phyloP scores from a whole-genome alignment of 225 moss, liverwort and hornwort species.

The Asterella californica region DNA sequence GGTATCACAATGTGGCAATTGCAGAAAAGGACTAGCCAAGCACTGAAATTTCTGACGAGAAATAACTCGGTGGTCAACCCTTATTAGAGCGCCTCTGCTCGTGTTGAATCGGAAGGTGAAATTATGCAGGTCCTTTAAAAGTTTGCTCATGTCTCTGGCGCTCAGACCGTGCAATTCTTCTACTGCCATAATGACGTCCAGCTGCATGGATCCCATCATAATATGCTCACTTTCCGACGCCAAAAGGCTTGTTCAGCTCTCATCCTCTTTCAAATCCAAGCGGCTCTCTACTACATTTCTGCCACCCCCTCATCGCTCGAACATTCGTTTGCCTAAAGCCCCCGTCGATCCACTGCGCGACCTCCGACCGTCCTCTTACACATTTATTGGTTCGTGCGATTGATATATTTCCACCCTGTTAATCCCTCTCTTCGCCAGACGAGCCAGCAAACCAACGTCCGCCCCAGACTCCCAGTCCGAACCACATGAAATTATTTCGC shows the following conservation, averaged over 20 bases:
- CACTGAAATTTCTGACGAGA: neutral
- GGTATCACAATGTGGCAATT: slow-evolving; percentile 2
- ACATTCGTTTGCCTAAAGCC: neutral
- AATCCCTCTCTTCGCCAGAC: too few relatives aligned
- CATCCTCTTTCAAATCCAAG: slow-evolving; percentile 17
- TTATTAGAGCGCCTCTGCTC: slow-evolving; percentile 68
- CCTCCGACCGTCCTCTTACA: neutral
- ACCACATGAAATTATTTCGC: neutral
- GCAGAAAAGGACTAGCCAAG: neutral
- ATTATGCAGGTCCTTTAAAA: slow-evolving; percentile 64
- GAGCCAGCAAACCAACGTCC: neutral
- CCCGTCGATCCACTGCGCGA: neutral
- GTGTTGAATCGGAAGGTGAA: slow-evolving; percentile 70
- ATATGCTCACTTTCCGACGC: slow-evolving; percentile 1
- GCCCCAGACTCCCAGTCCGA: neutral
- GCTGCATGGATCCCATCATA: slow-evolving; percentile 53
- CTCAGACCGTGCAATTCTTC: slow-evolving; percentile 95
- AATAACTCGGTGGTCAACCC: slow-evolving; percentile 39
- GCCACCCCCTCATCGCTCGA: neutral
- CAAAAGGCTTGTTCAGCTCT: slow-evolving; percentile 5
- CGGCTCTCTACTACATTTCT: neutral
- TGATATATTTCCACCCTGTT: neutral
- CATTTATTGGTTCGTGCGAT: neutral
- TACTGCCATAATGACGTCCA: slow-evolving; percentile 88
- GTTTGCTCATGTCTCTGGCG: slow-evolving; percentile 81